Percentiles rank a stretch among this genome's conserved stretches.
Evolutionary conservation across 1,139 yeast genomes (phyloP).

Genomic region (Geotrichum macrosporum): DNA sequence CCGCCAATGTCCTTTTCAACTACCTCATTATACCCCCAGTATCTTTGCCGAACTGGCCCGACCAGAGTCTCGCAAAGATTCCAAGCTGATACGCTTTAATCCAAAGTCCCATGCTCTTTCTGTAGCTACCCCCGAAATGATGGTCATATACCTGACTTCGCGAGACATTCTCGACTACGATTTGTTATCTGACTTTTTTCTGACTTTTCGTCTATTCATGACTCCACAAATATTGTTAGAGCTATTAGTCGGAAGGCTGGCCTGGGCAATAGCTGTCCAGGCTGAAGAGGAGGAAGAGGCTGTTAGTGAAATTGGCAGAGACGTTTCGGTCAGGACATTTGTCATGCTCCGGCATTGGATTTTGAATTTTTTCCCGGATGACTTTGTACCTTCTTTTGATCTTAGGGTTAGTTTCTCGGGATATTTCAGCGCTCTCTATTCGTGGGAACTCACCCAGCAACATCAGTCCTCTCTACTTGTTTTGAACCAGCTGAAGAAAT

Average conservation of each 20-base stretch:
- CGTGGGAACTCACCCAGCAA: constrained; percentile 30
- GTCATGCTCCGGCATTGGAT: constrained; percentile 89
- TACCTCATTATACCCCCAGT: constrained; percentile 8
- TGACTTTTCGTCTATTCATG: constrained; percentile 72
- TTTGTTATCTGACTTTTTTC: constrained; percentile 75
- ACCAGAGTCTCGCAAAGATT: constrained; percentile 10
- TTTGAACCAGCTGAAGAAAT: constrained; percentile 37
- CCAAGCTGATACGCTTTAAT: constrained; percentile 12
- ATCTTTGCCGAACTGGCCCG: constrained; percentile 11
- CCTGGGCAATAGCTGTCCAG: constrained; percentile 62
- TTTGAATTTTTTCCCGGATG: constrained; percentile 47
- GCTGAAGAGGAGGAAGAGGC: no score
- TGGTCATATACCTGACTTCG: constrained; percentile 70
- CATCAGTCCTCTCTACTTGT: constrained; percentile 32
- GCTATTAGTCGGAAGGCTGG: constrained; percentile 58
- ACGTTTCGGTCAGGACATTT: constrained; percentile 77
- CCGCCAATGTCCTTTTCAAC: constrained; percentile 15
- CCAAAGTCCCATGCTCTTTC: constrained; percentile 7
- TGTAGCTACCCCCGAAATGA: constrained; percentile 41
- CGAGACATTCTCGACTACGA: constrained; percentile 76
- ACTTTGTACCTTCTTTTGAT: constrained; percentile 38
- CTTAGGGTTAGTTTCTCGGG: constrained; percentile 35
- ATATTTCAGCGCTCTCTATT: constrained; percentile 32
- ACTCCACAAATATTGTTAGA: constrained; percentile 55
- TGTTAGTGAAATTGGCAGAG: constrained; percentile 50